These are phyloP conservation scores for Pichia scutulata DNA, from an alignment of 805 yeast species.

Conservation along the genomic window DNA sequence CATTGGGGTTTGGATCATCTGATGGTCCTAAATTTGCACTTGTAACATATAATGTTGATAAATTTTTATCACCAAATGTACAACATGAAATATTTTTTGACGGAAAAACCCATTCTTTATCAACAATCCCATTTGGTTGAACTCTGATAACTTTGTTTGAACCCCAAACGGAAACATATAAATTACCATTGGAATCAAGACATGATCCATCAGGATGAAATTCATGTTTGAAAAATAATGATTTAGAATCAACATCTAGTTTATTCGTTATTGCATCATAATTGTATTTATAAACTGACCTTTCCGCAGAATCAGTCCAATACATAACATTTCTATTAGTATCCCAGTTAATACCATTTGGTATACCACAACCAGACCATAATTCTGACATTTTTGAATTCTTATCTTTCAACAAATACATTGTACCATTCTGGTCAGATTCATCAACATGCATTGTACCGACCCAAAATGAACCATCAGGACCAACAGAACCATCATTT, in stretches of 20 bases:
- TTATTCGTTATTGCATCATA: conserved; percentile 31
- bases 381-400: conserved; percentile 26
- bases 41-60: conserved; percentile 58
- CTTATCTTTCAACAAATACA: conserved; percentile 35
- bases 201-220: conserved; percentile 72
- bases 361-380: conserved; percentile 38
- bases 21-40: conserved; percentile 42
- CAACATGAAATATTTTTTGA: conserved; percentile 56
- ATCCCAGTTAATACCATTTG: conserved; percentile 68
- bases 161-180: conserved; percentile 65
- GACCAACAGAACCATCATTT: conserved; percentile 79
- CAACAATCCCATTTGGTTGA: conserved; percentile 40
- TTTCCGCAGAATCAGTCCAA: conserved; percentile 46
- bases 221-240: conserved; percentile 27
- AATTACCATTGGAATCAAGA: conserved; percentile 43
- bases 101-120: conserved; percentile 50
- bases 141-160: conserved; percentile 49
- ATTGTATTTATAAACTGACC: conserved; percentile 41
- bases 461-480: conserved; percentile 68
- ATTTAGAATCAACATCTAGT: conserved; percentile 28
- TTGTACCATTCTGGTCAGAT: conserved; percentile 36
- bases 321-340: conserved; percentile 32
- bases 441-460: conserved; percentile 58
- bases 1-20: conserved; percentile 29
- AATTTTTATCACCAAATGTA: conserved; percentile 53